Percentiles rank a stretch among this genome's conserved stretches.
phyloP scores from a whole-genome alignment of 768 basidiomycete species.

The Boletus rubroflammeus region DNA sequence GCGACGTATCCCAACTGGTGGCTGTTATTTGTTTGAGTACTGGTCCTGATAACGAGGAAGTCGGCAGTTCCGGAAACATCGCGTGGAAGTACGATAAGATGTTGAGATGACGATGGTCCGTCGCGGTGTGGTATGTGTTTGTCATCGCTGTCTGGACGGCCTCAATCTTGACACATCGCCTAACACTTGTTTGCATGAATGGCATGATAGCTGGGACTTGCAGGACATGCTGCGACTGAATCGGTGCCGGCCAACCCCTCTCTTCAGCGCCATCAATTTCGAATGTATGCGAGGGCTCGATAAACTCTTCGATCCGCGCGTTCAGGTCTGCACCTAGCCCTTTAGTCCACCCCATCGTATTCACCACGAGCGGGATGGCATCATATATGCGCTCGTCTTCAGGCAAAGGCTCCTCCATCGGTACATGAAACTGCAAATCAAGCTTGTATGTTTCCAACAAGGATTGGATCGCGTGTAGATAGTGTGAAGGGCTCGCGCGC shows the following conservation, averaged over 20 bases:
- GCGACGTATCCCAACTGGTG: conserved; percentile 58
- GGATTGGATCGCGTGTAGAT: conserved; percentile 64
- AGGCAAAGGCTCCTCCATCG: conserved; percentile 26
- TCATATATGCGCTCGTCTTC: conserved; percentile 45
- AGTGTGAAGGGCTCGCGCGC: conserved; percentile 69
- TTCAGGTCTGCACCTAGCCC: conserved; percentile 86
- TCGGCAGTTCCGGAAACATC: conserved; percentile 32
- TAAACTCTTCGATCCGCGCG: conserved; percentile 60
- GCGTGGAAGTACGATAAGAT: conserved; percentile 79
- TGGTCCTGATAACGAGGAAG: conserved; percentile 12
- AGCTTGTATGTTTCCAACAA: conserved; percentile 65
- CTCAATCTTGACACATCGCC: conserved; percentile 30
- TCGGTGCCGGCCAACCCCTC: conserved; percentile 16
- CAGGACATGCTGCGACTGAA: conserved; percentile 4
- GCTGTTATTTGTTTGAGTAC: conserved; percentile 38
- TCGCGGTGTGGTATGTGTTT: conserved; percentile 34
- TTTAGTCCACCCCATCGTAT: conserved; percentile 97
- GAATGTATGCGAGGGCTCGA: conserved; percentile 45
- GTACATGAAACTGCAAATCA: conserved; percentile 55
- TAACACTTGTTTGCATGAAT: neutral
- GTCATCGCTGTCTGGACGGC: conserved; percentile 39
- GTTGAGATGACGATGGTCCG: conserved; percentile 69
- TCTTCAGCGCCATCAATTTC: conserved; percentile 23
- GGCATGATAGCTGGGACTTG: neutral
- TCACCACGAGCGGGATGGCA: conserved; percentile 79